Percentiles rank a stretch among this genome's conserved stretches.
phyloP scores from a whole-genome alignment of 2,329 filamentous ascomycete species.

The Mycogone perniciosa region DNA sequence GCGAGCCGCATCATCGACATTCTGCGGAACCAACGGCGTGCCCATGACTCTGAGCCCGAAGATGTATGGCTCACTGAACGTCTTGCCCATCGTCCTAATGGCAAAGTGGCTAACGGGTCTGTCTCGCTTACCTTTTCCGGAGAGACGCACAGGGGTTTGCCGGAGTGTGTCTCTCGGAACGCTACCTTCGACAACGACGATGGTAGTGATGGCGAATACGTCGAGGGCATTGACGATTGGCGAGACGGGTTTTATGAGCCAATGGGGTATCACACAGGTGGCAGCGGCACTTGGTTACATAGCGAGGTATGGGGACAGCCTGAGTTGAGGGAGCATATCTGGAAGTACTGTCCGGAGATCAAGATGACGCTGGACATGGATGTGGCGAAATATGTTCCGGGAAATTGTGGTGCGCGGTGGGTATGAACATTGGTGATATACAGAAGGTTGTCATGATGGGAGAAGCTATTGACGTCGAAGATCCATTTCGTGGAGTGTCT shows the following conservation, averaged over 20 bases:
- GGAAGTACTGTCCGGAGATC: conserved; percentile 52
- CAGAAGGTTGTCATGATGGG: too few species aligned
- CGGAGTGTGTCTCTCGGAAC: conserved; percentile 17
- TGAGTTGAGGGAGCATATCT: conserved; percentile 42
- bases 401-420: conserved; percentile 33
- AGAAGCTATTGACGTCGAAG: too few species aligned
- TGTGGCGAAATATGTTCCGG: conserved; percentile 43
- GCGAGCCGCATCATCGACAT: conserved; percentile 49
- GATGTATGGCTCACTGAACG: conserved; percentile 51
- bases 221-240: conserved; percentile 43
- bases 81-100: conserved; percentile 41
- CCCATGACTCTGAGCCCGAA: conserved; percentile 41
- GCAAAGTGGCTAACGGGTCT: conserved; percentile 46
- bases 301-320: conserved; percentile 43
- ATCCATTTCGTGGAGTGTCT: too few species aligned
- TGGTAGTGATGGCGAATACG: conserved; percentile 22
- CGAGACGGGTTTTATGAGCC: conserved; percentile 48
- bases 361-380: conserved; percentile 54
- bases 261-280: conserved; percentile 53
- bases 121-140: conserved; percentile 44
- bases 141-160: conserved; percentile 37
- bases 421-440: background rate
- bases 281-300: conserved; percentile 40
- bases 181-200: conserved; percentile 20
- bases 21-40: conserved; percentile 40